Evolutionary conservation across 768 basidiomycete species (phyloP).

Genomic region (Tulasnella sp.): DNA sequence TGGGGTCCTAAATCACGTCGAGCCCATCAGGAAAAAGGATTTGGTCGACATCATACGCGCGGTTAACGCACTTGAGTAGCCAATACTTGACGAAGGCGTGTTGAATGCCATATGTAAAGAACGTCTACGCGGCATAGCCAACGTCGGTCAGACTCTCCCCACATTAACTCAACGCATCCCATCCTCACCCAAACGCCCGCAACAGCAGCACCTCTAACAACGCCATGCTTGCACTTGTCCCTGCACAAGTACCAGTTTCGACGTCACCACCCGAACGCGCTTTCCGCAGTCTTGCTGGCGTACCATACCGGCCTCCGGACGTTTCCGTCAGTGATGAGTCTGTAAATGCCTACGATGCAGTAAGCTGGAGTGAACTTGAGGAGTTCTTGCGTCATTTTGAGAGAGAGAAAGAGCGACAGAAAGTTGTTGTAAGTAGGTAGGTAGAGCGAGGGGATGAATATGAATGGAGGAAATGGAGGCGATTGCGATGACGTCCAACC

Average conservation of each 20-base stretch:
- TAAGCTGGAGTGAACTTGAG: slow-evolving; percentile 80
- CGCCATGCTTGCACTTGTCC: slow-evolving; percentile 76
- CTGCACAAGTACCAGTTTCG: background rate
- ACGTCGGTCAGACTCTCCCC: background rate
- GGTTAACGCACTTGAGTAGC: slow-evolving; percentile 55
- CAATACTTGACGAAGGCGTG: slow-evolving; percentile 60
- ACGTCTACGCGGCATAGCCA: slow-evolving; percentile 43
- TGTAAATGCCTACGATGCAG: slow-evolving; percentile 76
- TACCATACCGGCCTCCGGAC: slow-evolving; percentile 71
- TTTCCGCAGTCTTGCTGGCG: background rate
- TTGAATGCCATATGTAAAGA: slow-evolving; percentile 69
- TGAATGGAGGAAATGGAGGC: background rate
- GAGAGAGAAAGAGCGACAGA: background rate
- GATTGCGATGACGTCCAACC: background rate
- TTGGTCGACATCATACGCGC: slow-evolving; percentile 51
- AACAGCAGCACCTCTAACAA: slow-evolving; percentile 61
- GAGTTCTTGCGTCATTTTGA: slow-evolving; percentile 37
- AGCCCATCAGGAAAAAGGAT: background rate
- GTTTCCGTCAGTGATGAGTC: slow-evolving; percentile 67
- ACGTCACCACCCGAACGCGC: slow-evolving; percentile 26
- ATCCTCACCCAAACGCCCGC: slow-evolving; percentile 62
- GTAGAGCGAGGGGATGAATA: background rate
- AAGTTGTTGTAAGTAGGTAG: background rate
- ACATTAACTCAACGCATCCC: slow-evolving; percentile 1
- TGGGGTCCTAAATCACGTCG: background rate